Percentiles rank a stretch among this genome's conserved stretches.
Evolutionary conservation across 1,284 basidiomycete species (phyloP).

Genomic region (Abortiporus biennis): DNA sequence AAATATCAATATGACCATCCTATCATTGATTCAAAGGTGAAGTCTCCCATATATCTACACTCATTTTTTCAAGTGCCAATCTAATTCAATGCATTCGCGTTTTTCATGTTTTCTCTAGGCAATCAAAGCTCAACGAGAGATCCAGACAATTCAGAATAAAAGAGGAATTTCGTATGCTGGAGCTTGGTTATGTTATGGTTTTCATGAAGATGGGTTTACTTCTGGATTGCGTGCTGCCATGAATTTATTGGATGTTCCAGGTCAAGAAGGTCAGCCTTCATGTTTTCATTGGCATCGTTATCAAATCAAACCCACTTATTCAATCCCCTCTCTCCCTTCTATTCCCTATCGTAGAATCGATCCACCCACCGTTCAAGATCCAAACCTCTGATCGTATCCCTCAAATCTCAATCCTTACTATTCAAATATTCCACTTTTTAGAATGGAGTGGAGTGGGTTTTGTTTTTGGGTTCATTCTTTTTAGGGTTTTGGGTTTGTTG

Average conservation of each 20-base stretch:
- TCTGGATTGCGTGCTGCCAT: conserved; percentile 45
- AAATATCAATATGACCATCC: conserved; percentile 69
- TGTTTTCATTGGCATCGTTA: background rate
- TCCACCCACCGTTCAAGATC: conserved; percentile 13
- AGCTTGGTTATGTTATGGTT: conserved; percentile 77
- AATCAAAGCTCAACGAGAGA: conserved; percentile 49
- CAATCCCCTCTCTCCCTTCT: too few relatives aligned
- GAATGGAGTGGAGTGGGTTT: conserved; percentile 10
- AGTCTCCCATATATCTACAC: conserved; percentile 8
- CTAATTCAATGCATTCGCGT: too few relatives aligned
- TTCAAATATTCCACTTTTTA: conserved; percentile 12
- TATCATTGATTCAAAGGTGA: conserved; percentile 46
- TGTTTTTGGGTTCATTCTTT: conserved; percentile 9
- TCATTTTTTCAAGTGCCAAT: conserved; percentile 10
- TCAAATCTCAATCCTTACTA: conserved; percentile 2
- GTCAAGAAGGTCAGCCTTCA: background rate
- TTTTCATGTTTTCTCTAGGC: conserved; percentile 28
- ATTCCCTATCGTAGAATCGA: conserved; percentile 4
- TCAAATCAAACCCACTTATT: background rate
- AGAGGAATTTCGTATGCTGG: conserved; percentile 68
- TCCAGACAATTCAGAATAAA: conserved; percentile 57
- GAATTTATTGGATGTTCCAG: background rate
- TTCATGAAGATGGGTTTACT: conserved; percentile 82
- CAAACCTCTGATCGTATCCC: conserved; percentile 8
- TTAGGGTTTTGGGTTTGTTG: background rate